phyloP scores from a whole-genome alignment of 2,329 filamentous ascomycete genomes.

The Ophiosphaerella herpotricha region DNA sequence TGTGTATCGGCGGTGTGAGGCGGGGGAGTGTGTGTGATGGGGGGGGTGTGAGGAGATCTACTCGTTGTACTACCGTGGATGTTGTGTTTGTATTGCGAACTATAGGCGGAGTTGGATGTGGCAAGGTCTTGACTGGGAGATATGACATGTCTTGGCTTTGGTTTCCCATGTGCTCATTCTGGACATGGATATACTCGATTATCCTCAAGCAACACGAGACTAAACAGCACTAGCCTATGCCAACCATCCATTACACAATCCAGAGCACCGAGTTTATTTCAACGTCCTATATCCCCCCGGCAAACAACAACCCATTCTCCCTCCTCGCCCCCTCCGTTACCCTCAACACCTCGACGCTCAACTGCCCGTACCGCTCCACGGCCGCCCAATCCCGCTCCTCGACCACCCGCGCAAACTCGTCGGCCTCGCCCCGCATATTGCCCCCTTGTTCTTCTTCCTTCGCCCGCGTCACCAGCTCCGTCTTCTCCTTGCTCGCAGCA shows the following conservation, averaged over 20 bases:
- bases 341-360: constrained; percentile 49
- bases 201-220: too few species aligned
- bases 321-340: constrained; percentile 51
- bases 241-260: too few species aligned
- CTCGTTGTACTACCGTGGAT: too few species aligned
- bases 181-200: too few species aligned
- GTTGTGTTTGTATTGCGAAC: too few species aligned
- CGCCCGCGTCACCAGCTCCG: constrained; percentile 44
- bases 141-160: too few species aligned
- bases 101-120: too few species aligned
- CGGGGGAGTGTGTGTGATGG: not conserved
- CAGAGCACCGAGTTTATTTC: too few species aligned
- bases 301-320: constrained; percentile 52
- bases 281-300: constrained; percentile 19
- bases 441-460: constrained; percentile 35
- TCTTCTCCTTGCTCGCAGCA: constrained; percentile 49
- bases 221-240: too few species aligned
- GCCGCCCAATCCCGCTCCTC: constrained; percentile 45
- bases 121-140: too few species aligned
- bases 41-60: too few species aligned
- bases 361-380: constrained; percentile 45
- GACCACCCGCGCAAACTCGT: constrained; percentile 52
- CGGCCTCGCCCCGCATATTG: constrained; percentile 55
- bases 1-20: constrained; percentile 20
- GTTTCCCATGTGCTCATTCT: too few species aligned